phyloP scores from a whole-genome alignment of 176 grass and related monocot species.

The Juncus effusus region DNA sequence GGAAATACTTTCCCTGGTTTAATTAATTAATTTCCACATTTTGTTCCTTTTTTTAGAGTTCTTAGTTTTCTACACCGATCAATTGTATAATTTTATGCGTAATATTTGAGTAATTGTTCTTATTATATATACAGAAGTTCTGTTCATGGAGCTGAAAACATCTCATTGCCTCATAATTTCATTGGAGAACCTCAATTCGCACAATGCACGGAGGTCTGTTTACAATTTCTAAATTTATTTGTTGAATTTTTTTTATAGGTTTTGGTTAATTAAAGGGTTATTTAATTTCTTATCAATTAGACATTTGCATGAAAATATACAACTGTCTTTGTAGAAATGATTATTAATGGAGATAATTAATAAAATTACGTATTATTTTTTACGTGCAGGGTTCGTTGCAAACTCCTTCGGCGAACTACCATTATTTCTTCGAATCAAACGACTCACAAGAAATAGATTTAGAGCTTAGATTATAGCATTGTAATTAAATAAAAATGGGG shows the following conservation, averaged over 20 bases:
- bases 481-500: slow-evolving; percentile 13
- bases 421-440: slow-evolving; percentile 22
- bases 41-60: background rate
- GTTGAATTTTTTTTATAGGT: background rate
- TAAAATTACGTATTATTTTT: background rate
- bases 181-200: slow-evolving; percentile 26
- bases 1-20: too few relatives aligned
- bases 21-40: background rate
- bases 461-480: slow-evolving; percentile 36
- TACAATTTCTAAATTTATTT: slow-evolving; percentile 6
- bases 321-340: background rate
- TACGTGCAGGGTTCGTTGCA: slow-evolving; percentile 16
- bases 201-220: slow-evolving; percentile 27
- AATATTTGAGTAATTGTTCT: background rate
- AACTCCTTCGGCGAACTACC: slow-evolving; percentile 12
- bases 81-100: background rate
- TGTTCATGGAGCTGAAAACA: slow-evolving; percentile 1
- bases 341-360: background rate
- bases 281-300: too few relatives aligned
- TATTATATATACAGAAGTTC: slow-evolving; percentile 10
- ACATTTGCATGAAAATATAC: too few relatives aligned
- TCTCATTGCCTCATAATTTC: slow-evolving; percentile 16
- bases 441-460: slow-evolving; percentile 34
- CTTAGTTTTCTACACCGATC: background rate
- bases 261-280: background rate